A percentile compares a stretch with the other conserved stretches of the same genome.
phyloP scores from a whole-genome alignment of 2,329 filamentous ascomycete genomes.

The Botryotinia convoluta region DNA sequence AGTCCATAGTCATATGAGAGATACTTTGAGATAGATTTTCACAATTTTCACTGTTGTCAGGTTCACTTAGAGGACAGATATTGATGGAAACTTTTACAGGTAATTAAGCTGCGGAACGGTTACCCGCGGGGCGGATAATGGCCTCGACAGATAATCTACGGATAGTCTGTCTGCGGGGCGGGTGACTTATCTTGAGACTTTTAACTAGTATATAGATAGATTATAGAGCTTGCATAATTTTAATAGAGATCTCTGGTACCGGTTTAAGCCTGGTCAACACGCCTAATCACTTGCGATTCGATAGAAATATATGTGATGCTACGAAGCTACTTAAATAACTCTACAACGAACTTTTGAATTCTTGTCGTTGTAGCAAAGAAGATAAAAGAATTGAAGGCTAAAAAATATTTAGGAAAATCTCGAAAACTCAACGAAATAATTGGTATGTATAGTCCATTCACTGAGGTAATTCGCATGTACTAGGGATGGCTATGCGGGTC shows the following conservation, averaged over 20 bases:
- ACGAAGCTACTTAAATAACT: not conserved
- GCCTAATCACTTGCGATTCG: not conserved
- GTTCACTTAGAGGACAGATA: not conserved
- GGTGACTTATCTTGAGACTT: not conserved
- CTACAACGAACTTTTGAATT: too few species aligned
- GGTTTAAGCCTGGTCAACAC: rapidly evolving
- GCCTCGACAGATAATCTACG: not conserved
- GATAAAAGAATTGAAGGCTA: rapidly evolving
- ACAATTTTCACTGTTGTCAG: not conserved
- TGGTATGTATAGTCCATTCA: not conserved
- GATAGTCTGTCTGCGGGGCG: not conserved
- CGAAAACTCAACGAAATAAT: not conserved
- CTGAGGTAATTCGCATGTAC: not conserved
- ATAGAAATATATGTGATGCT: not conserved
- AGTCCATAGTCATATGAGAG: not conserved
- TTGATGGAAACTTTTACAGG: not conserved
- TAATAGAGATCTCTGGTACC: not conserved
- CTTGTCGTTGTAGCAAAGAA: not conserved
- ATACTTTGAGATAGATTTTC: not conserved
- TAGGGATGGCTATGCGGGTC: not conserved
- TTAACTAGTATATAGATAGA: not conserved
- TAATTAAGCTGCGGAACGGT: not conserved
- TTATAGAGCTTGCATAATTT: not conserved
- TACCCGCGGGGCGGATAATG: not conserved
- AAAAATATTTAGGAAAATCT: rapidly evolving